phyloP scores from a whole-genome alignment of 2,329 filamentous ascomycete genomes.

The Exophiala xenobiotica region DNA sequence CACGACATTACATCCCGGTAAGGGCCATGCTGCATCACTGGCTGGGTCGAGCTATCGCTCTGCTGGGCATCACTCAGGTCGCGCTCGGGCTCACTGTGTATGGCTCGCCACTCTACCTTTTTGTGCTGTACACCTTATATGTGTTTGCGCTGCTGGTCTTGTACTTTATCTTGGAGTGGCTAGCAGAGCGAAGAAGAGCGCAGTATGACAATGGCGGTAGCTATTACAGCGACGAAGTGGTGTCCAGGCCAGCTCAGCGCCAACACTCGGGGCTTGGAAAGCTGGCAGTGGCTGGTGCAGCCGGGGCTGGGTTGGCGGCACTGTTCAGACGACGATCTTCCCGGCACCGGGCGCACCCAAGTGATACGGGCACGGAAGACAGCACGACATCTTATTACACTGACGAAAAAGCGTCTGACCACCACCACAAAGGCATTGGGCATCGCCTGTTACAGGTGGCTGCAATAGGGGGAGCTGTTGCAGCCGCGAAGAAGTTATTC shows the following conservation, averaged over 20 bases:
- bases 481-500: conserved; percentile 60
- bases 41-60: conserved; percentile 72
- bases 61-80: conserved; percentile 83
- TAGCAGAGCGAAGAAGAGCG: conserved; percentile 56
- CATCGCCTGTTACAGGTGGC: conserved; percentile 61
- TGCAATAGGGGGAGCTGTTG: conserved; percentile 62
- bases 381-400: conserved; percentile 54
- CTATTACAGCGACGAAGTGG: conserved; percentile 54
- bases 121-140: conserved; percentile 82
- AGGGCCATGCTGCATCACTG: conserved; percentile 78
- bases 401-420: conserved; percentile 66
- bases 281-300: conserved; percentile 56
- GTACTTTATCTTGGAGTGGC: conserved; percentile 79
- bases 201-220: conserved; percentile 61
- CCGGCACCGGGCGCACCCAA: conserved; percentile 42
- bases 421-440: conserved; percentile 57
- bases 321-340: conserved; percentile 40
- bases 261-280: conserved; percentile 46
- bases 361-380: conserved; percentile 42
- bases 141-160: conserved; percentile 68
- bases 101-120: conserved; percentile 80
- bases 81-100: conserved; percentile 88
- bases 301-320: conserved; percentile 59
- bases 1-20: conserved; percentile 55
- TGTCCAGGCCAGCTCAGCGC: conserved; percentile 43